Conservation (phyloP, 164 flowering plant genomes). For the Stephania japonica region DNA sequence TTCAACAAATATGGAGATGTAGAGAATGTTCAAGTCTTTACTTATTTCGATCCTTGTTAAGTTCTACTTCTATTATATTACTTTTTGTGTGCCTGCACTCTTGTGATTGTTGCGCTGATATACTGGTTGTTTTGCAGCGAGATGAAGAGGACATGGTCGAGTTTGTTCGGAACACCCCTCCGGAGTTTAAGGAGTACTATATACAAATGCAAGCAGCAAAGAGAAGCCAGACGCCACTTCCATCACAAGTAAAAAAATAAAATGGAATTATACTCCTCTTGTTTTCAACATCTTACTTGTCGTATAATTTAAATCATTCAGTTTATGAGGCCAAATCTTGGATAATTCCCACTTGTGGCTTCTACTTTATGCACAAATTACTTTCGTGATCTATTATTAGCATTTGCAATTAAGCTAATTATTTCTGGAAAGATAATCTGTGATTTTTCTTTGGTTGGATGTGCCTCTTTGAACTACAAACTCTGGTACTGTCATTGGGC, state of each 20-base stretch:
- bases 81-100: background rate
- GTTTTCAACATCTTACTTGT: background rate
- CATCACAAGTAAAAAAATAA: slow-evolving; percentile 57
- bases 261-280: background rate
- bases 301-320: background rate
- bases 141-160: slow-evolving; percentile 86
- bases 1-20: no score
- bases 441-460: background rate
- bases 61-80: no score
- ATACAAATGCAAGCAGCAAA: slow-evolving; percentile 96
- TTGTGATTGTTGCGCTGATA: background rate
- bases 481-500: background rate
- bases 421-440: background rate
- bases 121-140: slow-evolving; percentile 45
- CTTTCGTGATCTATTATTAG: background rate
- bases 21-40: no score
- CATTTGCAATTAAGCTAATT: background rate
- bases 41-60: no score
- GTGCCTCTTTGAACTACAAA: background rate
- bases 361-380: background rate
- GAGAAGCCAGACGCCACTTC: slow-evolving; percentile 88
- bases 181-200: slow-evolving; percentile 89
- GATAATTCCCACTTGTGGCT: background rate
- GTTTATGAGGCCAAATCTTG: background rate
- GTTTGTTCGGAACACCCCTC: slow-evolving; percentile 67